Percentiles rank a stretch among this genome's conserved stretches.
phyloP scores from a whole-genome alignment of 208 protist genomes.

The Zelonia costaricensis region DNA sequence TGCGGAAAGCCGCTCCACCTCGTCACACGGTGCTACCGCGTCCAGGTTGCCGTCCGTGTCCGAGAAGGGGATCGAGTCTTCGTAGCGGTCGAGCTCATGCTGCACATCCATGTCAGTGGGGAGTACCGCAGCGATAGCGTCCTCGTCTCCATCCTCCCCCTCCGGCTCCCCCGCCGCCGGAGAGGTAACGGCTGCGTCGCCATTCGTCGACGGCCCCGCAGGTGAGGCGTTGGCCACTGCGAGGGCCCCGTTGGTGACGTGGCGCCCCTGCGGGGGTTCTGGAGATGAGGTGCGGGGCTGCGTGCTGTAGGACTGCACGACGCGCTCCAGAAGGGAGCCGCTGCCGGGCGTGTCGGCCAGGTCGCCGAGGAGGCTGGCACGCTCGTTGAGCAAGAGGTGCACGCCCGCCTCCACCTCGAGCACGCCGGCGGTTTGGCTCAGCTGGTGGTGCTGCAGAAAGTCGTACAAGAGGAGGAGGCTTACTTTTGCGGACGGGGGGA shows the following conservation, averaged over 20 bases:
- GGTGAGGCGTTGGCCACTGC: background rate
- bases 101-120: slow-evolving; percentile 6
- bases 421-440: slow-evolving; percentile 59
- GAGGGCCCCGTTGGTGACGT: background rate
- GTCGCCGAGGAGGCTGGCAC: slow-evolving; percentile 53
- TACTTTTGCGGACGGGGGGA: slow-evolving; percentile 34
- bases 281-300: no score
- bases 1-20: slow-evolving; percentile 31
- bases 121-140: background rate
- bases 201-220: background rate
- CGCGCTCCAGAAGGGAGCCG: slow-evolving; percentile 37
- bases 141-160: background rate
- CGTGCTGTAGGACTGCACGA: slow-evolving; percentile 19
- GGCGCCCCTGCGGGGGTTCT: background rate
- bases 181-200: background rate
- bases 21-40: slow-evolving; percentile 22
- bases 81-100: slow-evolving; percentile 50
- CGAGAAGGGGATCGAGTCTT: slow-evolving; percentile 68
- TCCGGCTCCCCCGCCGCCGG: background rate
- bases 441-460: slow-evolving; percentile 58
- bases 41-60: slow-evolving; percentile 35
- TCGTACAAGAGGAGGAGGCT: slow-evolving; percentile 73
- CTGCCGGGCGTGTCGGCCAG: slow-evolving; percentile 34
- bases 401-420: slow-evolving; percentile 61
- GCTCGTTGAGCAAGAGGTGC: slow-evolving; percentile 27